Conservation (phyloP, 2,329 filamentous ascomycete genomes). For the Neofusicoccum laricinum region DNA sequence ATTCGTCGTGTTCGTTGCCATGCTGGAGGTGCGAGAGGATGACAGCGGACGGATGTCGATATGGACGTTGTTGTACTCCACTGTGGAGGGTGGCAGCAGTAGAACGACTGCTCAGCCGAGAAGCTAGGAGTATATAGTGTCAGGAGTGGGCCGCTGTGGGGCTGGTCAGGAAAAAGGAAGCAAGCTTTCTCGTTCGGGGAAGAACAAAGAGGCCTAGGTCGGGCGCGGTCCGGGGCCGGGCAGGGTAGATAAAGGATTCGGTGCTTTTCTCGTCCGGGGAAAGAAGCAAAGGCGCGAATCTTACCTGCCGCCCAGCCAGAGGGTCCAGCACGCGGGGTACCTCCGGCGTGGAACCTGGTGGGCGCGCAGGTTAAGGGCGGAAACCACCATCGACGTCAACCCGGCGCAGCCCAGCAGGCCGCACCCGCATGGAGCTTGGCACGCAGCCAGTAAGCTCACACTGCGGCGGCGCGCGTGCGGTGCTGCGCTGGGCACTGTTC, state of each 20-base stretch:
- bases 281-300: not conserved
- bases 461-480: not conserved
- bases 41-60: slow-evolving; percentile 15
- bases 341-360: not conserved
- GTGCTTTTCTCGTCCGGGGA: not conserved
- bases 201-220: not conserved
- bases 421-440: not conserved
- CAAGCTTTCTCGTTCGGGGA: slow-evolving; percentile 4
- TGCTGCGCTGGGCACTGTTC: not conserved
- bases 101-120: not conserved
- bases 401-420: not conserved
- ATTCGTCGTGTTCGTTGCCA: slow-evolving; percentile 9
- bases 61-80: slow-evolving; percentile 17
- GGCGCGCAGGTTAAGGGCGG: not conserved
- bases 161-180: not conserved
- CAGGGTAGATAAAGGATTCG: slow-evolving; percentile 6
- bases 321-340: not conserved
- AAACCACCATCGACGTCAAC: not conserved
- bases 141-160: not conserved
- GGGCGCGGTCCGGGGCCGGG: not conserved
- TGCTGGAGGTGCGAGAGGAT: not conserved
- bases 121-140: not conserved
- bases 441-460: slow-evolving; percentile 3
- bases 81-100: not conserved
- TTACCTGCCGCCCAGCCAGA: too few relatives aligned